Evolutionary conservation across 2,329 filamentous ascomycete genomes (phyloP), one percentile per base, ranked within the genome.

Genomic region (Stemphylium vesicarium): DNA sequence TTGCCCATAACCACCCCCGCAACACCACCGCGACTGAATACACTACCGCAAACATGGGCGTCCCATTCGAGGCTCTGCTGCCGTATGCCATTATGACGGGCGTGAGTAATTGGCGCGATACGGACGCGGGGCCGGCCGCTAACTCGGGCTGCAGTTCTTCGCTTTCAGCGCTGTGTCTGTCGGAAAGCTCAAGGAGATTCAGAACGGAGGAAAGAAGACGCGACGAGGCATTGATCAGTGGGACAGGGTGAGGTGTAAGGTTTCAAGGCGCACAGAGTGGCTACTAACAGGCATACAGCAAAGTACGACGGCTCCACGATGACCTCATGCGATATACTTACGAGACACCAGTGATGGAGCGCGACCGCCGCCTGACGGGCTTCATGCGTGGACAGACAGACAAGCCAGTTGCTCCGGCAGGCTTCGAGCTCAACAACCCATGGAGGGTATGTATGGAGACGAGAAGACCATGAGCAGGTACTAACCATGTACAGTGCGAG

Each of bases 391-490:
- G 84, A 56, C 86, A 88, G 71, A 84, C 84, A 52, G 84, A 85
- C 75, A 83, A 80, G 59, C 77, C 81, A 41, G 75, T 77, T 54
- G 86, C 86, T 26, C 85, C 85, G 24, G 75, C 79, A 52, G 85
- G 85, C 57, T 88, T 88, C 76, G 85, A 88, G 75, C 72, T 88
- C 68, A 88, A 83, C 82, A 87, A 87, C 76, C 83, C 84, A 60
- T 88, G 86, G 86, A 85, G 83, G 81, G 85, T 88, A 81, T 54
- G 81, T 71, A 55, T 31, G 2, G 20, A 33, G 12, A 26, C 35
- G 18, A 16, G 37, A 9, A 24, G 12, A 9, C 31, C 32, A 42
- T 16, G 18, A n/a, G 22, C 36, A 12, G n/a, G n/a, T 53, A 56
- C 71, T 76, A 57, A 77, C 63, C 38, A 20, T 9, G 15, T 29